Evolutionary conservation across 2,329 filamentous ascomycete genomes (phyloP).

Genomic region (Trichoderma gracile): DNA sequence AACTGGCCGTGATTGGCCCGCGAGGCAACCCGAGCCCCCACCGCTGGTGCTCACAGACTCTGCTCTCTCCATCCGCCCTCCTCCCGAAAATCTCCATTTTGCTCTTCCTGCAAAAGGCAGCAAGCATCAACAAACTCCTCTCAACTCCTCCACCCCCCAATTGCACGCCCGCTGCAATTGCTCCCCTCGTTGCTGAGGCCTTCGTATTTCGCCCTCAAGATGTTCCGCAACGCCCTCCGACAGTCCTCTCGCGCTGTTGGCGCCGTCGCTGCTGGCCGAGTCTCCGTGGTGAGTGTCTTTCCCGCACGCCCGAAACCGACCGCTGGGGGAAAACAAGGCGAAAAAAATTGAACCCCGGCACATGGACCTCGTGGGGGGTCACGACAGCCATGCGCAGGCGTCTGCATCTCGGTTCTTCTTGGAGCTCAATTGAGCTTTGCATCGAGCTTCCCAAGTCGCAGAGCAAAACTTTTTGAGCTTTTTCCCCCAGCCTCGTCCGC

Average conservation of each 20-base stretch:
- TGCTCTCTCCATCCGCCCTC: slow-evolving; percentile 42
- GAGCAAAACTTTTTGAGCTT: slow-evolving; percentile 38
- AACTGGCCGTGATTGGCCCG: slow-evolving; percentile 40
- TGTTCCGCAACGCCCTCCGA: slow-evolving; percentile 98
- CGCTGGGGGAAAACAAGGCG: slow-evolving; percentile 30
- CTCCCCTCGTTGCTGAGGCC: slow-evolving; percentile 54
- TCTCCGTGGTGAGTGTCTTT: slow-evolving; percentile 83
- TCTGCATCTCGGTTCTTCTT: slow-evolving; percentile 33
- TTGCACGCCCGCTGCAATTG: slow-evolving; percentile 65
- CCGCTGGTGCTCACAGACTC: slow-evolving; percentile 46
- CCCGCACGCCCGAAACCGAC: slow-evolving; percentile 42
- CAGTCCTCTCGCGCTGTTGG: slow-evolving; percentile 94
- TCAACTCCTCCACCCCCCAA: slow-evolving; percentile 60
- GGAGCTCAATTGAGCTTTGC: slow-evolving; percentile 43
- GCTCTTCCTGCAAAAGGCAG: slow-evolving; percentile 47
- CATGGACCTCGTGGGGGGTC: slow-evolving; percentile 41
- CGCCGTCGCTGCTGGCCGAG: slow-evolving; percentile 88
- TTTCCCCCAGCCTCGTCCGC: slow-evolving; percentile 31
- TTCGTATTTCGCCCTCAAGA: slow-evolving; percentile 60
- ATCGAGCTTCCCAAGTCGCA: background rate
- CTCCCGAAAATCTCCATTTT: slow-evolving; percentile 49
- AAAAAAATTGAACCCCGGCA: slow-evolving; percentile 30
- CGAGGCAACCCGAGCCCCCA: slow-evolving; percentile 40
- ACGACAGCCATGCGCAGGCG: slow-evolving; percentile 41
- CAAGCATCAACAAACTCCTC: slow-evolving; percentile 48